phyloP scores from a whole-genome alignment of 2,329 filamentous ascomycete species.

The Magnaporthiopsis poae region DNA sequence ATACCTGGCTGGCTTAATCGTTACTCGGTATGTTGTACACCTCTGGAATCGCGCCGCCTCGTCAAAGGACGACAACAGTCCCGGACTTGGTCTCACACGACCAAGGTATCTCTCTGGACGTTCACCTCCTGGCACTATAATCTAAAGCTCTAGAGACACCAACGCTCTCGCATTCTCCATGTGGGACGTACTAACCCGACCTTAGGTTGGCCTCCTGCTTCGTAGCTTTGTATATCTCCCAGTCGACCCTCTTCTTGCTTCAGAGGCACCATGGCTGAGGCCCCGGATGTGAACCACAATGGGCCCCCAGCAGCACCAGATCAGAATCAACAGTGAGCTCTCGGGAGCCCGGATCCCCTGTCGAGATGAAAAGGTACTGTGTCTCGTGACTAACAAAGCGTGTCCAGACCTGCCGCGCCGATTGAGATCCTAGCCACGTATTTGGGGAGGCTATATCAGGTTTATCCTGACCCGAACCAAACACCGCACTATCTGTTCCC shows the following conservation, averaged over 20 bases:
- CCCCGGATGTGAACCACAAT: neutral
- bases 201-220: neutral
- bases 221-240: neutral
- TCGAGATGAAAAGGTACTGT: neutral
- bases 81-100: neutral
- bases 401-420: neutral
- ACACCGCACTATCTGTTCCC: neutral
- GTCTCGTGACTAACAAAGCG: neutral
- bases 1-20: neutral
- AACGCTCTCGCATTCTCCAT: neutral
- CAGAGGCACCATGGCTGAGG: neutral
- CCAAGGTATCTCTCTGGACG: neutral
- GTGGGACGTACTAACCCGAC: neutral
- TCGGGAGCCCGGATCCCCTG: neutral
- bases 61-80: neutral
- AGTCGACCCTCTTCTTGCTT: neutral
- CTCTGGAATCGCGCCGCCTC: neutral
- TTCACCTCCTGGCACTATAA: neutral
- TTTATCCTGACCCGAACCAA: too few relatives aligned
- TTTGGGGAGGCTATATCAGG: neutral
- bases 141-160: too few relatives aligned
- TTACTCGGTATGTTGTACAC: neutral
- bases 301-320: neutral
- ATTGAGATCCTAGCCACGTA: neutral
- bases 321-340: neutral